A percentile compares a stretch with the other conserved stretches of the same genome.
Conservation (phyloP, 306 rosid species). For the Vicia villosa region DNA sequence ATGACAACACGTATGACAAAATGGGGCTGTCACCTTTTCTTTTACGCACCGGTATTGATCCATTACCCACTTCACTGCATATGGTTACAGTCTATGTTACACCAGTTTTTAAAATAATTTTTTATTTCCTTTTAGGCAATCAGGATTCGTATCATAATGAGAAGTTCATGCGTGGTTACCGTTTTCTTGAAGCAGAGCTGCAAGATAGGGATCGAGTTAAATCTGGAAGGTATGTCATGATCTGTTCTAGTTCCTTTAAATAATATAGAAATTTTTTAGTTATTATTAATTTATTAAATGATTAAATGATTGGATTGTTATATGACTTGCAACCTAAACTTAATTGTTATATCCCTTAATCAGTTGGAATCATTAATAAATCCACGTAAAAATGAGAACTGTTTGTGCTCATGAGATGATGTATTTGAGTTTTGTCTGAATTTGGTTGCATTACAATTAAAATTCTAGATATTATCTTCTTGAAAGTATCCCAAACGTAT, state of each 20-base stretch:
- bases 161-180: conserved; percentile 86
- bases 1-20: conserved; percentile 70
- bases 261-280: background rate
- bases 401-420: background rate
- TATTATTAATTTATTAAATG: conserved; percentile 6
- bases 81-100: conserved; percentile 8
- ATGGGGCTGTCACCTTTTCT: conserved; percentile 90
- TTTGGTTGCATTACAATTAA: background rate
- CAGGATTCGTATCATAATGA: conserved; percentile 83
- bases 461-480: conserved; percentile 16
- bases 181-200: conserved; percentile 92
- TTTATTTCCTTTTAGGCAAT: conserved; percentile 56
- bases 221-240: conserved; percentile 78
- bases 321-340: background rate
- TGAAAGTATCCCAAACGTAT: background rate
- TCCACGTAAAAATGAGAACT: background rate
- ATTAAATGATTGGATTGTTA: conserved; percentile 12
- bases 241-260: conserved; percentile 20
- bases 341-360: conserved; percentile 10
- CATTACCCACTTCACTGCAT: background rate
- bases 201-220: conserved; percentile 90
- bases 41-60: conserved; percentile 78
- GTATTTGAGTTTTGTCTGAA: background rate
- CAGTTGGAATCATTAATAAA: conserved; percentile 11
- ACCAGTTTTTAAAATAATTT: conserved; percentile 5